Conservation (phyloP, 2,329 filamentous ascomycete species). For the Geosmithia morbida region DNA sequence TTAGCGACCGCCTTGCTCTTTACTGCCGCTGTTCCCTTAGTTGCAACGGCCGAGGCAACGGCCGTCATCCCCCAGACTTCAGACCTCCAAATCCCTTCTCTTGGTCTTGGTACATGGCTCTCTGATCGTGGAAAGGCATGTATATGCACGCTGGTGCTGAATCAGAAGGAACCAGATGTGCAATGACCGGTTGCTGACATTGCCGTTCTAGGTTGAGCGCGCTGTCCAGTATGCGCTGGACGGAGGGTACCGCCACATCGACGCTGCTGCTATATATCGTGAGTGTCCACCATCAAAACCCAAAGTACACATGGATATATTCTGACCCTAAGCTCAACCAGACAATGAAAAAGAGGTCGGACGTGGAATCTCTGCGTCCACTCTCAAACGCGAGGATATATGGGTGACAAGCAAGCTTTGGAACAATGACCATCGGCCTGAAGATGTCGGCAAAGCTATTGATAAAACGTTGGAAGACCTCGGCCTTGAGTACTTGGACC, state of each 20-base stretch:
- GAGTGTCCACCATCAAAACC: not conserved
- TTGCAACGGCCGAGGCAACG: not conserved
- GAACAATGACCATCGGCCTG: conserved; percentile 33
- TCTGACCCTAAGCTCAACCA: not conserved
- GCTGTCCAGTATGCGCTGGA: conserved; percentile 1
- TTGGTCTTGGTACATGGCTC: conserved; percentile 3
- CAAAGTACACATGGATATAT: not conserved
- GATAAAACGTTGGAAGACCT: conserved; percentile 1
- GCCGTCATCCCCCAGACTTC: not conserved
- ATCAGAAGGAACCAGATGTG: not conserved
- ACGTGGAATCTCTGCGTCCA: conserved; percentile 18
- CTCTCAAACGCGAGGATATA: conserved; percentile 17
- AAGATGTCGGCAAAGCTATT: conserved; percentile 16
- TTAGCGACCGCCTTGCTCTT: not conserved
- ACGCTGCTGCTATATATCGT: conserved; percentile 2
- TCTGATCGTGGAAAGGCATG: conserved; percentile 1
- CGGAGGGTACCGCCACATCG: conserved; percentile 2
- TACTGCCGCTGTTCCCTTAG: not conserved
- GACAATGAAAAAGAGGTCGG: conserved; percentile 22
- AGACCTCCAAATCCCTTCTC: conserved; percentile 1
- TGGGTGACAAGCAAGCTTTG: conserved; percentile 43
- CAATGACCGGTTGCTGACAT: not conserved
- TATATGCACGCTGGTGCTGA: not conserved
- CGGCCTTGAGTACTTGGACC: conserved; percentile 1
- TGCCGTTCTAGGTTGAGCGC: conserved; percentile 1